Percentiles rank a stretch among this genome's conserved stretches.
Evolutionary conservation across 768 basidiomycete genomes (phyloP).

Genomic region (Calocybe gangraenosa): DNA sequence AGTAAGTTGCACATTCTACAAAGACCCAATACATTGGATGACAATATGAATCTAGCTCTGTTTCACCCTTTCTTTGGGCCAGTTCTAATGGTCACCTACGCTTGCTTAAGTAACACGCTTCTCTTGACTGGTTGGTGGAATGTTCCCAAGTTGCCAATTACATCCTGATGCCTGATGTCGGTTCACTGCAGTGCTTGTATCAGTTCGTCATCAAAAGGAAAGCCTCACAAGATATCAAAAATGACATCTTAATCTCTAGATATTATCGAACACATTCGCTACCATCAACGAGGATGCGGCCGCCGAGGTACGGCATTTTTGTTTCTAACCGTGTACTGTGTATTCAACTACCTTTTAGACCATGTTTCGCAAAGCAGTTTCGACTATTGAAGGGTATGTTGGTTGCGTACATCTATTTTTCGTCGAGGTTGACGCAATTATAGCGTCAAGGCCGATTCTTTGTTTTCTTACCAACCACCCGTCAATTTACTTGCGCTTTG

Average conservation of each 20-base stretch:
- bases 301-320: constrained; percentile 61
- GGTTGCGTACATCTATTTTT: background rate
- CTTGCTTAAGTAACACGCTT: constrained; percentile 88
- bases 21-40: background rate
- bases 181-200: constrained; percentile 58
- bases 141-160: too few relatives aligned
- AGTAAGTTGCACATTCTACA: constrained; percentile 41
- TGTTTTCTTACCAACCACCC: constrained; percentile 94
- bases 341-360: constrained; percentile 44
- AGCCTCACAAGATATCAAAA: background rate
- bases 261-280: constrained; percentile 93
- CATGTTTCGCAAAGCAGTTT: constrained; percentile 92
- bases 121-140: constrained; percentile 68
- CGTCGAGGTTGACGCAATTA: constrained; percentile 16
- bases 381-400: constrained; percentile 85
- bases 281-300: constrained; percentile 90
- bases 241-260: constrained; percentile 39
- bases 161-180: background rate
- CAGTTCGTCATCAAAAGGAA: constrained; percentile 41
- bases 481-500: constrained; percentile 85
- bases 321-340: background rate
- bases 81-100: constrained; percentile 85
- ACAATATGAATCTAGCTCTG: constrained; percentile 33
- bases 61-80: constrained; percentile 92
- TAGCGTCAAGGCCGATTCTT: constrained; percentile 81